These are phyloP conservation scores for Candida boidinii DNA, from an alignment of 805 yeast genomes.

Conservation along the genomic window DNA sequence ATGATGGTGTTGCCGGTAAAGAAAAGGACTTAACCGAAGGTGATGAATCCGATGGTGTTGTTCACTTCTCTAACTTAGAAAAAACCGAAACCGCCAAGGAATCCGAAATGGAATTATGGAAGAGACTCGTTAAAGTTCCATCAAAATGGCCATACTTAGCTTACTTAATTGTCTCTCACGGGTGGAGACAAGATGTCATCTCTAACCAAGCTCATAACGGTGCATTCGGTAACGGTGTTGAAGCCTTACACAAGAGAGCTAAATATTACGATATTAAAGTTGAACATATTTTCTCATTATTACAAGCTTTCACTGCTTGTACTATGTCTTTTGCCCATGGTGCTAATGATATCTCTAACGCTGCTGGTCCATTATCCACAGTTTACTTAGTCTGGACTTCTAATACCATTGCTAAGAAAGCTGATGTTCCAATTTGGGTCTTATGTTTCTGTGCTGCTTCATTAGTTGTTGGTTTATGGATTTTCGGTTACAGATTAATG, in stretches of 20 bases:
- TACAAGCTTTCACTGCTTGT: constrained; percentile 67
- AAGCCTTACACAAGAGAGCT: constrained; percentile 45
- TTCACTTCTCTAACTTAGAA: constrained; percentile 6
- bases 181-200: constrained; percentile 59
- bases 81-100: too few relatives aligned
- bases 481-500: constrained; percentile 62
- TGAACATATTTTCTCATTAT: constrained; percentile 58
- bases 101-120: constrained; percentile 26
- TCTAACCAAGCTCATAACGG: constrained; percentile 31
- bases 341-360: constrained; percentile 71
- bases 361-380: constrained; percentile 67
- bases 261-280: constrained; percentile 63
- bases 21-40: constrained; percentile 24
- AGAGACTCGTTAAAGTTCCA: constrained; percentile 34
- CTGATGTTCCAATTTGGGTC: constrained; percentile 66
- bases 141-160: constrained; percentile 43
- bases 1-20: constrained; percentile 14
- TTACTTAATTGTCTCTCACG: constrained; percentile 45
- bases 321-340: constrained; percentile 83
- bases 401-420: constrained; percentile 34
- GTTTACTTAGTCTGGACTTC: constrained; percentile 54
- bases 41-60: constrained; percentile 4
- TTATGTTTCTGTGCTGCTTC: constrained; percentile 60
- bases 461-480: constrained; percentile 62
- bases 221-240: constrained; percentile 36